A percentile compares a stretch with the other conserved stretches of the same genome.
These are phyloP conservation scores for Cryphonectria naterciae DNA, from an alignment of 2,329 filamentous ascomycete genomes.

Conservation along the genomic window DNA sequence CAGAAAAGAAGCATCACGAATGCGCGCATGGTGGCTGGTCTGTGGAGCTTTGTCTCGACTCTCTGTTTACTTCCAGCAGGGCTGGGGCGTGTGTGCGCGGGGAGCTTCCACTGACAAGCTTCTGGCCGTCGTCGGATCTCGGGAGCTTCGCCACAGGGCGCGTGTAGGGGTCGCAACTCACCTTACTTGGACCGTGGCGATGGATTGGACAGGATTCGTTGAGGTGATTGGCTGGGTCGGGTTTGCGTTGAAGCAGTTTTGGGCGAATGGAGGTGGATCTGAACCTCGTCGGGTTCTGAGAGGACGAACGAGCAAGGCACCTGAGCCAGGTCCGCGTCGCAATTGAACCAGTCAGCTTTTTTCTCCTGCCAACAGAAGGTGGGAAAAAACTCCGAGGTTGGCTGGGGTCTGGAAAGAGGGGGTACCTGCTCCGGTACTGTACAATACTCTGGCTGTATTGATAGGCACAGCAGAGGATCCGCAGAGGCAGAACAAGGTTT, in stretches of 20 bases:
- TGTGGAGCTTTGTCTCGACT: conserved; percentile 12
- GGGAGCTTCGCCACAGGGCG: conserved; percentile 5
- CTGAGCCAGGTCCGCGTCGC: conserved; percentile 9
- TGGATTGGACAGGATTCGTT: conserved; percentile 19
- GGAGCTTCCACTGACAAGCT: background rate
- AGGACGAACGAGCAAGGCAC: conserved; percentile 22
- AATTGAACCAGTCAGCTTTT: conserved; percentile 27
- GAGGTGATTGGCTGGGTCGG: conserved; percentile 29
- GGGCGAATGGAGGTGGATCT: conserved; percentile 31
- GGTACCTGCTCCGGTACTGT: conserved; percentile 8
- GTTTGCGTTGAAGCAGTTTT: conserved; percentile 27
- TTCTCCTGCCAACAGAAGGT: conserved; percentile 5
- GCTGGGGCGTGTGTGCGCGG: background rate
- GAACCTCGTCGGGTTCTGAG: conserved; percentile 27
- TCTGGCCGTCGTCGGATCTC: background rate
- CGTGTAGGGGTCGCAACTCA: conserved; percentile 21
- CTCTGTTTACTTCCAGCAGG: conserved; percentile 26
- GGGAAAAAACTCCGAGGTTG: conserved; percentile 6
- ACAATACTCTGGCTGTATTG: background rate
- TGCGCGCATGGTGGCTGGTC: conserved; percentile 15
- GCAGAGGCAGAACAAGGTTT: conserved; percentile 8
- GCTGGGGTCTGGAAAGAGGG: conserved; percentile 15
- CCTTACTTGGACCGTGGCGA: conserved; percentile 28
- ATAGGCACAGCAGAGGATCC: conserved; percentile 1
- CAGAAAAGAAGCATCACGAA: background rate